Evolutionary conservation across 83 land plant species (phyloP), one percentile per base, ranked within the genome.

Genomic region (Larix sibirica): DNA sequence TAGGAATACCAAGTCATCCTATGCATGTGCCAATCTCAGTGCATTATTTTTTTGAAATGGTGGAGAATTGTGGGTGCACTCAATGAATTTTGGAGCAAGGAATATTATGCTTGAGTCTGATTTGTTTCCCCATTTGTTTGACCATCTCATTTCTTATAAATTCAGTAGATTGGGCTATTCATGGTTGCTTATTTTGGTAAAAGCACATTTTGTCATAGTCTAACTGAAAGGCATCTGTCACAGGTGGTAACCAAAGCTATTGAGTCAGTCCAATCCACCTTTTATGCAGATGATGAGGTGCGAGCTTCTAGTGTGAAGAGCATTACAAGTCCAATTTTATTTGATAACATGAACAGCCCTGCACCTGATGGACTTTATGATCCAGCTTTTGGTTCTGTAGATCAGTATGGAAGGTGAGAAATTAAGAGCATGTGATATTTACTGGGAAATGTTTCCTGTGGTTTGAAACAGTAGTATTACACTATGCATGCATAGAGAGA

Each of bases 341-440:
- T 93, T 9, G 94, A 90, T 79, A 42, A 44, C 16, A 14, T 90
- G 79, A 81, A 62, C 13, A 83, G 84, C 40, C 95, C 96, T 33
- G 84, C 86, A 0, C 85, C 89, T n/a, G 93, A 91, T 13, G 96
- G 98, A 28, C 86, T 94, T 13, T 95, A 94, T 80, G 98, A 95
- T 79, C 93, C 91, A 2, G 88, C 90, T 0, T 62, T 94, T 68
- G 98, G 96, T 6, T 92, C 96, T 0, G 10, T 92, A 20, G 88
- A 91, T 50, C 89, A 90, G 40, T 73, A 33, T 64, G 90, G 81
- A 6, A 75, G 71, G 90, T 88, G 54, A 88, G 89, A 74, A 28
- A 58, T 63, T 36, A 9, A 61, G 38, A 73, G 18, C 23, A 64
- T 23, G 28, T 17, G 76, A 42, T 44, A 4, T 60, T 33, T 13